A percentile compares a stretch with the other conserved stretches of the same genome.
phyloP scores from a whole-genome alignment of 2,329 filamentous ascomycete genomes.

The Penicillium sumatraense region DNA sequence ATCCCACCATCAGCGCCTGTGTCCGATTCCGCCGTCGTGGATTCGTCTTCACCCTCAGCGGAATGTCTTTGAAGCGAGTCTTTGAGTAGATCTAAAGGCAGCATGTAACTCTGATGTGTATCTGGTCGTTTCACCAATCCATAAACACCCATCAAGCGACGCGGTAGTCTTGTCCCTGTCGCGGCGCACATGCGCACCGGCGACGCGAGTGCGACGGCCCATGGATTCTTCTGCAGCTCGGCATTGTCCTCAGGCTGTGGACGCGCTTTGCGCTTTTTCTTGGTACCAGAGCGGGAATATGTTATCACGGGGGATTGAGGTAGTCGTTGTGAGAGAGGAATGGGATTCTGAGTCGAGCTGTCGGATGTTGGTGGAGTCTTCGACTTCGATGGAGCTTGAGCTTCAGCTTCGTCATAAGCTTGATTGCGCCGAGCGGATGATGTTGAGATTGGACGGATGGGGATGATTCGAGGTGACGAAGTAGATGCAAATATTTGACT shows the following conservation, averaged over 20 bases:
- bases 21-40: not conserved
- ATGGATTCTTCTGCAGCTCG: constrained; percentile 43
- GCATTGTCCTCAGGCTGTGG: constrained; percentile 31
- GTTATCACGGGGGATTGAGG: constrained; percentile 43
- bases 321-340: constrained; percentile 36
- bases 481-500: constrained; percentile 21
- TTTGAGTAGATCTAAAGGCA: constrained; percentile 38
- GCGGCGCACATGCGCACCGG: constrained; percentile 39
- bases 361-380: not conserved
- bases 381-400: not conserved
- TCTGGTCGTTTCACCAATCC: constrained; percentile 38
- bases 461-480: not conserved
- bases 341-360: not conserved
- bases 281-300: constrained; percentile 19
- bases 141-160: constrained; percentile 39
- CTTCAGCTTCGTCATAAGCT: constrained; percentile 7
- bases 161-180: constrained; percentile 40
- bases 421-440: constrained; percentile 3
- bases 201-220: constrained; percentile 45
- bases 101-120: constrained; percentile 34
- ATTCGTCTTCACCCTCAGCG: not conserved
- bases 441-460: constrained; percentile 20
- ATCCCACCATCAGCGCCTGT: not conserved
- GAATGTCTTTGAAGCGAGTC: constrained; percentile 29
- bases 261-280: constrained; percentile 30